Conservation (phyloP, 768 basidiomycete genomes). For the Pleurotus ostreatus region DNA sequence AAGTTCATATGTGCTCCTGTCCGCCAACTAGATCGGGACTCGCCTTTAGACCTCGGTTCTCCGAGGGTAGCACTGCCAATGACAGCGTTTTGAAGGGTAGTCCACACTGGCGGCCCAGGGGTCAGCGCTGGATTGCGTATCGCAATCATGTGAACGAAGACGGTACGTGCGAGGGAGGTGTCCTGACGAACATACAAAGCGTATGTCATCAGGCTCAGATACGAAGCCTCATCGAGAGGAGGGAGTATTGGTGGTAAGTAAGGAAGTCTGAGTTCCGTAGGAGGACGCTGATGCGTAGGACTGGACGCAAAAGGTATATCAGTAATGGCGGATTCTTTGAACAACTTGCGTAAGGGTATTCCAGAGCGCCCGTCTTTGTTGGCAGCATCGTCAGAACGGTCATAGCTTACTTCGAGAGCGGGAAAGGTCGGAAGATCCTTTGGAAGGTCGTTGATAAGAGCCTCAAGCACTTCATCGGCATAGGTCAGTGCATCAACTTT, state of each 20-base stretch:
- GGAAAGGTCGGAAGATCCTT: background rate
- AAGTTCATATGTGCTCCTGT: background rate
- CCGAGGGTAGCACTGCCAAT: background rate
- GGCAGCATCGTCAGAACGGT: background rate
- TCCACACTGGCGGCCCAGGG: background rate
- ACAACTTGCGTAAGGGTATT: background rate
- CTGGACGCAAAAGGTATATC: background rate
- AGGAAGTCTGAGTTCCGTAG: background rate
- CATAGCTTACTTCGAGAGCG: background rate
- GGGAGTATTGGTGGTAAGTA: constrained; percentile 2
- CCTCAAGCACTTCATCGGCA: background rate
- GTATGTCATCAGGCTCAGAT: background rate
- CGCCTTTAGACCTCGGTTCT: background rate
- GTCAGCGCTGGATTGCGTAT: background rate
- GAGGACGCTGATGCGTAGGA: background rate
- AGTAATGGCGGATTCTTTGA: background rate
- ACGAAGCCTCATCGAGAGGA: background rate
- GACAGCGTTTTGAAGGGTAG: background rate
- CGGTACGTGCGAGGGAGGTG: background rate
- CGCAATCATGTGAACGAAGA: constrained; percentile 3
- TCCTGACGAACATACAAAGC: background rate
- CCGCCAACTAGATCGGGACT: background rate
- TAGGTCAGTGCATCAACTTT: background rate
- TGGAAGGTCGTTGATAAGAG: background rate
- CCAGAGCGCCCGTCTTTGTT: no score